A percentile compares a stretch with the other conserved stretches of the same genome.
These are phyloP conservation scores for Naganishia friedmannii DNA, from an alignment of 768 basidiomycete genomes.

Conservation along the genomic window DNA sequence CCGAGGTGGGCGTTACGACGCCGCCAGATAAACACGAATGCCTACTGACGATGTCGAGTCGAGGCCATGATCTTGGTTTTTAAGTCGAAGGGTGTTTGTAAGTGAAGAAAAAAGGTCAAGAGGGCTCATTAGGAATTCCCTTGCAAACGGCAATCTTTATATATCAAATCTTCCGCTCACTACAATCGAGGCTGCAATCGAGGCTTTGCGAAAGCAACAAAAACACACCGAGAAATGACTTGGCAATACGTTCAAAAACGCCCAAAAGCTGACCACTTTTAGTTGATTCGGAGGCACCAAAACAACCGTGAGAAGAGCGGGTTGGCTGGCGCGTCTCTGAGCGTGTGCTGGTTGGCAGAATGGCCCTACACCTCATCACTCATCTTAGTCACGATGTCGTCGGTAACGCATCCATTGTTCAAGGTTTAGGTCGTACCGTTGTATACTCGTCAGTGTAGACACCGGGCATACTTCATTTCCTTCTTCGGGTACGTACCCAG, in stretches of 20 bases:
- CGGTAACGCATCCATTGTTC: neutral
- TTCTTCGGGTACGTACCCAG: constrained; percentile 20
- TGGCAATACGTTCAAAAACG: constrained; percentile 1
- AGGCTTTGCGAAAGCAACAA: neutral
- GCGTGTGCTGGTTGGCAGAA: constrained; percentile 1
- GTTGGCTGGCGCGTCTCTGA: constrained; percentile 20
- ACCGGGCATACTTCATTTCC: constrained; percentile 4
- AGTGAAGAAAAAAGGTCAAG: constrained; percentile 22
- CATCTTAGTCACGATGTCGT: neutral
- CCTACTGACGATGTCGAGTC: constrained; percentile 11
- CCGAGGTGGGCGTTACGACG: constrained; percentile 21
- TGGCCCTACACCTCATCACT: constrained; percentile 11
- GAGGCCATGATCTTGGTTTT: constrained; percentile 23
- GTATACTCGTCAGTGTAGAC: constrained; percentile 25
- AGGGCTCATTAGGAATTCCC: neutral
- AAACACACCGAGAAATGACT: constrained; percentile 4
- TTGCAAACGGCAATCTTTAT: neutral
- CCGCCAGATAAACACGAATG: constrained; percentile 9
- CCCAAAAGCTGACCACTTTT: neutral
- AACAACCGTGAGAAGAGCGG: neutral
- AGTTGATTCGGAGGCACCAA: neutral
- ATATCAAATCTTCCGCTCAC: neutral
- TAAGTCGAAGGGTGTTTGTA: constrained; percentile 25
- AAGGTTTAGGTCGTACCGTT: neutral
- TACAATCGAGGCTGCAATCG: neutral